These are phyloP conservation scores for Lyophyllum semitale DNA, from an alignment of 768 basidiomycete genomes.

Conservation along the genomic window DNA sequence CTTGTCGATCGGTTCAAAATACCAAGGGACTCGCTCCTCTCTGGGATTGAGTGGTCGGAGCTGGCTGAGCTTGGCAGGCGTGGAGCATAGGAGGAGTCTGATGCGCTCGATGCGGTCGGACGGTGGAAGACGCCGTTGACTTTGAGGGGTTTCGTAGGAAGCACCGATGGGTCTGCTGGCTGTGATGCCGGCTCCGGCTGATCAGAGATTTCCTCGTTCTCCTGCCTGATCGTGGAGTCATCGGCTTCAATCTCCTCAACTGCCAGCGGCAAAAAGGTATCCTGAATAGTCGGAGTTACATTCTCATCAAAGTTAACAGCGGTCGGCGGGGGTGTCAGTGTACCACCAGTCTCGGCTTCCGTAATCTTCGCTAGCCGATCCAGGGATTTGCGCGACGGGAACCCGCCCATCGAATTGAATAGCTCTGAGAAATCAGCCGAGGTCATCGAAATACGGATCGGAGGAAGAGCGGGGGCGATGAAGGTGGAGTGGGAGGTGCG, in stretches of 20 bases:
- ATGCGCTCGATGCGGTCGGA: slow-evolving; percentile 7
- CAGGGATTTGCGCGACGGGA: slow-evolving; percentile 46
- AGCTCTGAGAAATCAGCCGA: slow-evolving; percentile 80
- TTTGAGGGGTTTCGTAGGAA: slow-evolving; percentile 5
- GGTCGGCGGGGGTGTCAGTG: slow-evolving; percentile 37
- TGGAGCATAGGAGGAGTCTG: slow-evolving; percentile 8
- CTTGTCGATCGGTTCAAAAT: neutral
- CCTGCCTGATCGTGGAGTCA: slow-evolving; percentile 14
- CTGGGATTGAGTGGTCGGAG: neutral
- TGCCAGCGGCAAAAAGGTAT: slow-evolving; percentile 18
- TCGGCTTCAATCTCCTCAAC: slow-evolving; percentile 15
- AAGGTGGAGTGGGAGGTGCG: slow-evolving; percentile 72
- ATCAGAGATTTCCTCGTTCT: neutral
- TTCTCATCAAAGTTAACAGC: slow-evolving; percentile 26
- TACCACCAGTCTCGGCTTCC: slow-evolving; percentile 27
- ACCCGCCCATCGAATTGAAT: slow-evolving; percentile 57
- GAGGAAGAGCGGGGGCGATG: slow-evolving; percentile 85
- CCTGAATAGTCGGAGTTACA: slow-evolving; percentile 27
- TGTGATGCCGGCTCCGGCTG: neutral
- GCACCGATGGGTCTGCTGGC: neutral
- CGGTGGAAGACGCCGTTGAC: slow-evolving; percentile 9
- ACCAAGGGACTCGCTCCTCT: neutral
- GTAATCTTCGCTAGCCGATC: slow-evolving; percentile 48
- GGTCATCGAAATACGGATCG: slow-evolving; percentile 89
- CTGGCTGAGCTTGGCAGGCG: neutral